Percentiles rank a stretch among this genome's conserved stretches.
These are phyloP conservation scores for Umbilicus rupestris DNA, from an alignment of 164 flowering plant species.

Conservation along the genomic window DNA sequence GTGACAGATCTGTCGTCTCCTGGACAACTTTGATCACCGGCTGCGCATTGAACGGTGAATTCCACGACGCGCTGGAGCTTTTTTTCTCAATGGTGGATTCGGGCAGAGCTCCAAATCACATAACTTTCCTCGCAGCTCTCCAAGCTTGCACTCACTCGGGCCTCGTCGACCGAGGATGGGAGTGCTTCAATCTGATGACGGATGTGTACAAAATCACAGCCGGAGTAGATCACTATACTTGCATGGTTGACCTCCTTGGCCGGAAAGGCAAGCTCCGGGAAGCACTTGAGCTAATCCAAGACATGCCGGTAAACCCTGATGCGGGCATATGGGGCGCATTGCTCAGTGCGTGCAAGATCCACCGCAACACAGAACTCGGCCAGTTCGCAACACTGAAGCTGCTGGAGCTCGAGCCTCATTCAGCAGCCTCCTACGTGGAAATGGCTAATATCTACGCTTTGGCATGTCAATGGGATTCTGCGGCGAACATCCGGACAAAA, in stretches of 20 bases:
- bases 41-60: constrained; percentile 17
- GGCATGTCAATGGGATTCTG: constrained; percentile 29
- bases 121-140: constrained; percentile 10
- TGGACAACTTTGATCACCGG: constrained; percentile 47
- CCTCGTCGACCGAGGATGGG: constrained; percentile 31
- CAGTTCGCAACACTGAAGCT: constrained; percentile 19
- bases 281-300: constrained; percentile 4
- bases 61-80: constrained; percentile 5
- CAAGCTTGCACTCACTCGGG: constrained; percentile 45
- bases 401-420: constrained; percentile 19
- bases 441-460: constrained; percentile 38
- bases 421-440: constrained; percentile 21
- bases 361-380: constrained; percentile 22
- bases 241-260: constrained; percentile 37
- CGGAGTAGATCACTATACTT: constrained; percentile 34
- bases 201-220: constrained; percentile 24
- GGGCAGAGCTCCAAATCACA: not conserved
- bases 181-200: constrained; percentile 31
- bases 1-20: constrained; percentile 18
- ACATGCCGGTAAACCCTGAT: constrained; percentile 26
- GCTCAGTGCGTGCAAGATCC: constrained; percentile 27
- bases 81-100: constrained; percentile 9
- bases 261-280: constrained; percentile 2
- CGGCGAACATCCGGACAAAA: constrained; percentile 18
- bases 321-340: constrained; percentile 29